Percentiles rank a stretch among this genome's conserved stretches.
These are phyloP conservation scores for Sphaerulina musiva DNA, from an alignment of 2,329 filamentous ascomycete species.

Conservation along the genomic window DNA sequence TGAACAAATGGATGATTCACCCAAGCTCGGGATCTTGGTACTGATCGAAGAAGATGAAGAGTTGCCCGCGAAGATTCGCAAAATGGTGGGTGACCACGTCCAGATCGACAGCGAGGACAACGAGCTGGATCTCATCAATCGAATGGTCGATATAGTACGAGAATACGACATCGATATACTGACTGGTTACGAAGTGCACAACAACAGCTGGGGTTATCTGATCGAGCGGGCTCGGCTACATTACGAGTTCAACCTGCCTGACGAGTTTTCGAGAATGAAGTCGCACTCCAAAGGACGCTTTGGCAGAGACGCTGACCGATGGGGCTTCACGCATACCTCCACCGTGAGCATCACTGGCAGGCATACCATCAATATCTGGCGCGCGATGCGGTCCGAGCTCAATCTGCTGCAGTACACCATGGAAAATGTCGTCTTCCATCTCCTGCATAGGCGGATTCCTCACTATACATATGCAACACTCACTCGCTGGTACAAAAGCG, in stretches of 20 bases:
- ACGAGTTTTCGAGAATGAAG: constrained; percentile 86
- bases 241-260: constrained; percentile 84
- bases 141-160: constrained; percentile 81
- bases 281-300: constrained; percentile 74
- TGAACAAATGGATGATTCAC: constrained; percentile 62
- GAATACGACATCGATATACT: constrained; percentile 82
- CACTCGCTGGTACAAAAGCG: constrained; percentile 72
- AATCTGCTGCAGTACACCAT: constrained; percentile 90
- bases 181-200: constrained; percentile 91
- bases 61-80: constrained; percentile 56
- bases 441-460: constrained; percentile 79
- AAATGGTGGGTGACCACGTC: constrained; percentile 47
- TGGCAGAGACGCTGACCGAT: constrained; percentile 78
- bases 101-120: constrained; percentile 68
- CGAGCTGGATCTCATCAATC: constrained; percentile 77
- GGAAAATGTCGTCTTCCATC: constrained; percentile 90
- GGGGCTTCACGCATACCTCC: constrained; percentile 91
- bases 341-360: constrained; percentile 87
- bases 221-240: constrained; percentile 81
- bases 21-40: constrained; percentile 65
- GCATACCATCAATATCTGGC: constrained; percentile 96
- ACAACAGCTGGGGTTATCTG: constrained; percentile 88
- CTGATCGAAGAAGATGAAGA: constrained; percentile 48
- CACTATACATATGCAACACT: constrained; percentile 76
- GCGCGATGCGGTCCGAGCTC: constrained; percentile 88